phyloP scores from a whole-genome alignment of 306 rosid genomes.

The Inga laurina region DNA sequence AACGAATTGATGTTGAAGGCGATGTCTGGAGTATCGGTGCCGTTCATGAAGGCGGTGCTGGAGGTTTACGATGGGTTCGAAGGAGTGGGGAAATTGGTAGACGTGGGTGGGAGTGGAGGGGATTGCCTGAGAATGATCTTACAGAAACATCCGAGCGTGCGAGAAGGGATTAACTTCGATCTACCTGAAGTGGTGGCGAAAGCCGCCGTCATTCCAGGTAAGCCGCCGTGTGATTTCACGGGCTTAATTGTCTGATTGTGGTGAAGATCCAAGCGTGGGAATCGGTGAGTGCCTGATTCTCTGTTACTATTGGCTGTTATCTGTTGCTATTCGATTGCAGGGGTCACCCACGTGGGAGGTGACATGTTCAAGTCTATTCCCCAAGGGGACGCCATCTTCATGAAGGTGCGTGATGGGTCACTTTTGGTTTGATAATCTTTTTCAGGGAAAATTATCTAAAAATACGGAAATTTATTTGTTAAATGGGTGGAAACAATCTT shows the following conservation, averaged over 20 bases:
- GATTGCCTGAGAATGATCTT: conserved; percentile 88
- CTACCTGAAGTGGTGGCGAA: conserved; percentile 82
- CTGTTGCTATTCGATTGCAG: conserved; percentile 26
- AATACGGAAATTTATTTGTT: no score
- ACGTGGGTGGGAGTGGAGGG: conserved; percentile 93
- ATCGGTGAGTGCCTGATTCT: neutral
- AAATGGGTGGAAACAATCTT: no score
- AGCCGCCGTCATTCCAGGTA: conserved; percentile 66
- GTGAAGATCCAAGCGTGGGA: neutral
- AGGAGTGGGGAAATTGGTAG: conserved; percentile 66
- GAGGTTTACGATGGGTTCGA: conserved; percentile 67
- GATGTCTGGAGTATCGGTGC: conserved; percentile 87
- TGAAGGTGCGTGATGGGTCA: conserved; percentile 55
- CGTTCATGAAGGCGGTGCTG: conserved; percentile 73
- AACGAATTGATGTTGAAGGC: conserved; percentile 79
- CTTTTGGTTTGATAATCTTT: neutral
- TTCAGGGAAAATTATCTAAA: no score
- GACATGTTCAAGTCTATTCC: conserved; percentile 87
- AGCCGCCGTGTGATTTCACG: neutral
- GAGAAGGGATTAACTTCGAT: conserved; percentile 77
- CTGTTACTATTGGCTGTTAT: neutral
- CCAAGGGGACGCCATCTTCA: conserved; percentile 68
- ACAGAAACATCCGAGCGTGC: conserved; percentile 49
- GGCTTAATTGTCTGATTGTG: neutral
- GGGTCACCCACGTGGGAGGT: conserved; percentile 80